Evolutionary conservation across 306 rosid species (phyloP).

Genomic region (Pachyrhizus erosus): DNA sequence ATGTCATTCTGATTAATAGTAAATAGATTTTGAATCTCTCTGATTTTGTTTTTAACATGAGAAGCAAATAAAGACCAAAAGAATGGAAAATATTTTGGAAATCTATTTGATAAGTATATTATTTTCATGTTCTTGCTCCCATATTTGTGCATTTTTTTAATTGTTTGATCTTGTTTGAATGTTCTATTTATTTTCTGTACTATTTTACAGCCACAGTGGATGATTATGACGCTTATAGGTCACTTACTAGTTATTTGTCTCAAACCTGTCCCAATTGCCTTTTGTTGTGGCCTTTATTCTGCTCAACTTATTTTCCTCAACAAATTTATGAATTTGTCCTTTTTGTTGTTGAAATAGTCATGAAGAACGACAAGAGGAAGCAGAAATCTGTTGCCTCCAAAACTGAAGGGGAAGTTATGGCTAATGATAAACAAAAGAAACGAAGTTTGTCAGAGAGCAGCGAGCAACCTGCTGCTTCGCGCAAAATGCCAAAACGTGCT

Average conservation of each 20-base stretch:
- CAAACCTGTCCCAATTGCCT: neutral
- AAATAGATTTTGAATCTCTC: neutral
- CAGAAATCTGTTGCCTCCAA: constrained; percentile 30
- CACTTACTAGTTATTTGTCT: neutral
- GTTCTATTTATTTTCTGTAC: neutral
- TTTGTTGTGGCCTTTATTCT: neutral
- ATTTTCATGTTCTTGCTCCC: neutral
- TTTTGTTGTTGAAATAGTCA: constrained; percentile 40
- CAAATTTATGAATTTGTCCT: neutral
- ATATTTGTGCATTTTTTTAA: constrained; percentile 8
- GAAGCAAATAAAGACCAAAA: neutral
- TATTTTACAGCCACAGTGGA: constrained; percentile 2
- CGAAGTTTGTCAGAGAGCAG: constrained; percentile 49
- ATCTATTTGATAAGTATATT: neutral
- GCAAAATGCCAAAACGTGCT: constrained; percentile 90
- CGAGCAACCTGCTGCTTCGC: constrained; percentile 57
- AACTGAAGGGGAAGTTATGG: constrained; percentile 44
- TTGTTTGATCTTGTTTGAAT: neutral
- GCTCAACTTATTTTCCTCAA: neutral
- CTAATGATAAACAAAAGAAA: constrained; percentile 57
- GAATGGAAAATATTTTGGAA: neutral
- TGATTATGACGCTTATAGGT: constrained; percentile 13
- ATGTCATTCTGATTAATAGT: neutral
- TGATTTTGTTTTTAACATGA: neutral
- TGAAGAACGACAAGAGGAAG: constrained; percentile 41